Percentiles rank a stretch among this genome's conserved stretches.
Conservation (phyloP, 352 stramenopile species). For the Globisporangium radiosum region DNA sequence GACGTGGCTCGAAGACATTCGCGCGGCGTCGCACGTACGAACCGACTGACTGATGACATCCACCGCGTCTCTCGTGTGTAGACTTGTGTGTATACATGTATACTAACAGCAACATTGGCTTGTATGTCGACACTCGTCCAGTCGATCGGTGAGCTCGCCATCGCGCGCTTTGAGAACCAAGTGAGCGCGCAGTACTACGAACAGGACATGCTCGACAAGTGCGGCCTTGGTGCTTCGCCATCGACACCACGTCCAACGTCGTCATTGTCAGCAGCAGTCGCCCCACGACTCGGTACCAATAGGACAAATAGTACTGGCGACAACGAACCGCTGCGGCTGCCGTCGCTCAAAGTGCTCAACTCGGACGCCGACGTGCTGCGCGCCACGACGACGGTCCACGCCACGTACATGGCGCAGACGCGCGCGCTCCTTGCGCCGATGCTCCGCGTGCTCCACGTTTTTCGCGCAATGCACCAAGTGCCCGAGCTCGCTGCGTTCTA, state of each 20-base stretch:
- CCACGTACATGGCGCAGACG: conserved; percentile 64
- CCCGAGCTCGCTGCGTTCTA: conserved; percentile 69
- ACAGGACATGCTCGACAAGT: conserved; percentile 70
- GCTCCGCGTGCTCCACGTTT: conserved; percentile 69
- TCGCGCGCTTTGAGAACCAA: conserved; percentile 71
- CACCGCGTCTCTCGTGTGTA: background rate
- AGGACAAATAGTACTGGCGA: background rate
- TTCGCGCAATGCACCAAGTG: conserved; percentile 66
- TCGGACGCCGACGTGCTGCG: conserved; percentile 52
- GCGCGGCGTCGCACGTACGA: conserved; percentile 42
- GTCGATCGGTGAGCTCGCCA: conserved; percentile 56
- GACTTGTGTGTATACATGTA: background rate
- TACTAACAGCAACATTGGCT: background rate
- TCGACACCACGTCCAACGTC: conserved; percentile 10
- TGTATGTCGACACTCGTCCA: conserved; percentile 8
- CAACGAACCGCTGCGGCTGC: conserved; percentile 39
- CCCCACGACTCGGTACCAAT: too few species aligned
- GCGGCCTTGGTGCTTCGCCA: conserved; percentile 21
- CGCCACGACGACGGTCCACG: conserved; percentile 57
- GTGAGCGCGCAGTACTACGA: conserved; percentile 71
- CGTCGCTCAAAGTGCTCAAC: conserved; percentile 68
- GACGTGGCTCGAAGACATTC: conserved; percentile 67
- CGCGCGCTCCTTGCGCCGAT: conserved; percentile 56
- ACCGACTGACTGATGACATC: background rate
- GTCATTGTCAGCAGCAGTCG: background rate